Conservation (phyloP, 225 moss, liverwort and hornwort genomes). For the Takakia lepidozioides region DNA sequence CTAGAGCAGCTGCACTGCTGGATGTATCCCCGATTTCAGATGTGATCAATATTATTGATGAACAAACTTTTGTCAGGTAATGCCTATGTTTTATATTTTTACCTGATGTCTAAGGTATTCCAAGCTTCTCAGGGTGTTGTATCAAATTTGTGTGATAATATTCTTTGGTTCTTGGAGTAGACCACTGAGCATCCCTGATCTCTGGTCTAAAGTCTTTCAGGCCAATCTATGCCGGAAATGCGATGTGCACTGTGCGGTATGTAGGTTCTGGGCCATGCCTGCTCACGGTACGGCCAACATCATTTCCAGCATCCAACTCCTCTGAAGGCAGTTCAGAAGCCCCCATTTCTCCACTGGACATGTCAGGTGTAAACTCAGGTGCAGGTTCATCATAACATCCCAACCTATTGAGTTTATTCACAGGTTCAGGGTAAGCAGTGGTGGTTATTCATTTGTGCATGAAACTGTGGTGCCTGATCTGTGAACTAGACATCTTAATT, state of each 20-base stretch:
- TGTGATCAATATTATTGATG: conserved; percentile 67
- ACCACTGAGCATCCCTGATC: too few relatives aligned
- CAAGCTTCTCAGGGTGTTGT: too few relatives aligned
- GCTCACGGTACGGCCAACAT: conserved; percentile 75
- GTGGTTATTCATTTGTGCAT: too few relatives aligned
- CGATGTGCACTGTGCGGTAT: conserved; percentile 68
- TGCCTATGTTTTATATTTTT: not conserved
- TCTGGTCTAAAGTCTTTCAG: conserved; percentile 52
- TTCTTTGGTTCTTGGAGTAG: too few relatives aligned
- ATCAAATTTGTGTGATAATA: too few relatives aligned
- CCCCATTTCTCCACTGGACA: conserved; percentile 58
- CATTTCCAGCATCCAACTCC: conserved; percentile 47
- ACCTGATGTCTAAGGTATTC: too few relatives aligned
- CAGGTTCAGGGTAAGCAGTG: too few relatives aligned
- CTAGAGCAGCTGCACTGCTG: conserved; percentile 77
- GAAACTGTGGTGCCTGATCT: too few relatives aligned
- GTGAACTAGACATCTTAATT: too few relatives aligned
- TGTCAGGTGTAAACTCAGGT: conserved; percentile 63
- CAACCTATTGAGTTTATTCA: too few relatives aligned
- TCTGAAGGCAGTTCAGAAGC: conserved; percentile 27
- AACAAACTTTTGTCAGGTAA: conserved; percentile 80
- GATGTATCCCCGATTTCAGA: conserved; percentile 78
- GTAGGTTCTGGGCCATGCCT: conserved; percentile 77
- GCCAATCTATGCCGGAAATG: conserved; percentile 94
- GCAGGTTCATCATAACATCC: too few relatives aligned